Conservation (phyloP, 2,329 filamentous ascomycete genomes). For the Diplodia corticola region DNA sequence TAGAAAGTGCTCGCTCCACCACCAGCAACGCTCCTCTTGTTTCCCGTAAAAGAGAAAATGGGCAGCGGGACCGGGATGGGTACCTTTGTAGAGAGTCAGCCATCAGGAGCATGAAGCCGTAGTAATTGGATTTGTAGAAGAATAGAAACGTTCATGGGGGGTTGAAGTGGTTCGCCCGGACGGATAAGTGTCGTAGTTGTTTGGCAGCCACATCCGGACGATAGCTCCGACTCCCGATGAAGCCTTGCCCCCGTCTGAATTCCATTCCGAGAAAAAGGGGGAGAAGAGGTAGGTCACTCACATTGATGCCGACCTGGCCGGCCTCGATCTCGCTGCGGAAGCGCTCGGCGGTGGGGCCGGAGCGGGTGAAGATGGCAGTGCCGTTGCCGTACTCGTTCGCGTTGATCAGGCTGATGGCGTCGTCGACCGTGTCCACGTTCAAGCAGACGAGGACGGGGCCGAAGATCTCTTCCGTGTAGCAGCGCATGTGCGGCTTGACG, state of each 20-base stretch:
- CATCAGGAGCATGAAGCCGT: background rate
- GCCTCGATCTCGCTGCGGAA: slow-evolving; percentile 83
- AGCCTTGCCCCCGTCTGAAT: background rate
- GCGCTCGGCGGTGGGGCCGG: slow-evolving; percentile 71
- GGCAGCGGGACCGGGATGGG: slow-evolving; percentile 47
- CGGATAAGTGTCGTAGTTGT: slow-evolving; percentile 53
- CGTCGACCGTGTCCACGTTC: slow-evolving; percentile 74
- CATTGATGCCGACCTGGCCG: slow-evolving; percentile 83
- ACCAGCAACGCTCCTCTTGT: slow-evolving; percentile 86
- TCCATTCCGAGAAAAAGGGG: background rate
- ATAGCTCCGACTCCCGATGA: background rate
- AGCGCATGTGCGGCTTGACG: slow-evolving; percentile 77
- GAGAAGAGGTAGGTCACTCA: background rate
- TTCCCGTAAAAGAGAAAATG: slow-evolving; percentile 66
- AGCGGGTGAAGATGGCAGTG: slow-evolving; percentile 79
- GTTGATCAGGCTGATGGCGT: slow-evolving; percentile 80
- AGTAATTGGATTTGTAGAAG: slow-evolving; percentile 16
- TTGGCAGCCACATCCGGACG: background rate
- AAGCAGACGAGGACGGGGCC: slow-evolving; percentile 81
- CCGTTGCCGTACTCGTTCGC: slow-evolving; percentile 85
- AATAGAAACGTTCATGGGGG: background rate
- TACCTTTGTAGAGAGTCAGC: background rate
- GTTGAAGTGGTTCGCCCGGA: background rate
- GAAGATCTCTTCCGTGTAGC: slow-evolving; percentile 85
- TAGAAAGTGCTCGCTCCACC: slow-evolving; percentile 95